Base-by-base conservation (phyloP, 2,329 filamentous ascomycete species). In the Aspergillus sp. region DNA sequence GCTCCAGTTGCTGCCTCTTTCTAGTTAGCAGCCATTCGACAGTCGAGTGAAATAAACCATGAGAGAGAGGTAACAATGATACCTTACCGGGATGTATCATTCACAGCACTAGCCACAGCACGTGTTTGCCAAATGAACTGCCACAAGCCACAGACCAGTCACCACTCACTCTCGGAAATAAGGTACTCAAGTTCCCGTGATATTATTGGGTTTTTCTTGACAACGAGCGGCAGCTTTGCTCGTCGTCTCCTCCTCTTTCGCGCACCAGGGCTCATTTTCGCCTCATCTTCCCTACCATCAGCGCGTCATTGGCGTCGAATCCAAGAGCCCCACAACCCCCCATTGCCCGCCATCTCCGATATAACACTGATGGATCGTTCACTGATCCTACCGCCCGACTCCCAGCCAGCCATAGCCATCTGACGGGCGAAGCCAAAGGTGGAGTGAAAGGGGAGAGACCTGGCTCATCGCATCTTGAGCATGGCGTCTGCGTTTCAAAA, bases 401-500 rank as follows among this genome's bases (percentile, higher is more conserved):
- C 79, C 72, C 79, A 81, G 79, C 81, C 81, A 79, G 81, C 80
- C 74, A 83, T 83, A 79, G 80, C 80, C 75, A 84, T 85, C 78
- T 88, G 85, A 86, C 83, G 80, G 72, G 80, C 76, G 76, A 79
- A 75, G 77, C 78, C 76, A 80, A 82, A 82, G 81, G 81, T 81
- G 80, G 81, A 79, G 79, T 69, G 64, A 81, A 77, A 75, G 76
- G 64, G 65, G 61, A 56, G 60, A 64, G 60, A 31, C 61, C 53
- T 57, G 30, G 41, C 63, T 54, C 61, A 49, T 45, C 54, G 62
- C 64, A 64, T 64, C 64, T 66, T 69, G 68, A 76, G 68, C 66
- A 78, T 77, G 82, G 81, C 81, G 72, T 75, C 77, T 64, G 74
- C 76, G 64, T 81, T 77, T 65, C 76, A 82, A 74, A 77, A 83